phyloP scores from a whole-genome alignment of 2,329 filamentous ascomycete species.

The Apiospora marii region DNA sequence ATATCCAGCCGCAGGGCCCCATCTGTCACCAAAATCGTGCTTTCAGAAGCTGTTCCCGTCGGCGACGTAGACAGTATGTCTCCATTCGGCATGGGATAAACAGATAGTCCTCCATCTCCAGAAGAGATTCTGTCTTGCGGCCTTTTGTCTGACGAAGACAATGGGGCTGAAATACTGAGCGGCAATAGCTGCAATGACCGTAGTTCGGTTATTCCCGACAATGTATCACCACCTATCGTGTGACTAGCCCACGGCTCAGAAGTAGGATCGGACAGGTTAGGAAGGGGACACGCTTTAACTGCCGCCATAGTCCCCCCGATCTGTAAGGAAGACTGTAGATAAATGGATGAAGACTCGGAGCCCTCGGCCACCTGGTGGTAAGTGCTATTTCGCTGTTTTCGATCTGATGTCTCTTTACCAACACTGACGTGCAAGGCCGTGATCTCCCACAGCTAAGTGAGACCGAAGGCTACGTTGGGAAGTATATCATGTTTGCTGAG shows the following conservation, averaged over 20 bases:
- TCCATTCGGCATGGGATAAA: not conserved
- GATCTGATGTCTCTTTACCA: not conserved
- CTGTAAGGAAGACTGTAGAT: not conserved
- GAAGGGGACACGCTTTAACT: not conserved
- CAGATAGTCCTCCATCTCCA: not conserved
- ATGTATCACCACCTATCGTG: not conserved
- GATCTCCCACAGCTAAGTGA: conserved; percentile 13
- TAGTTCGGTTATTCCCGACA: not conserved
- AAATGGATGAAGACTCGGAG: not conserved
- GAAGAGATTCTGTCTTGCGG: not conserved
- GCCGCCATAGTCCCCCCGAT: not conserved
- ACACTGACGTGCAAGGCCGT: not conserved
- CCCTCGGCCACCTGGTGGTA: not conserved
- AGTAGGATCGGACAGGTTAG: not conserved
- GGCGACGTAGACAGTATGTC: not conserved
- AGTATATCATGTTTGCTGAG: conserved; percentile 14
- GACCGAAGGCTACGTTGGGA: not conserved
- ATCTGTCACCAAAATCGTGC: not conserved
- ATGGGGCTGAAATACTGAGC: not conserved
- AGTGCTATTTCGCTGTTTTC: not conserved
- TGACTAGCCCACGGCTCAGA: not conserved
- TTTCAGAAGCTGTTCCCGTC: too few relatives aligned
- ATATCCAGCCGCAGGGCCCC: not conserved
- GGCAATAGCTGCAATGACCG: not conserved
- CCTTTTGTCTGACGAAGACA: not conserved